phyloP scores from a whole-genome alignment of 116 monocot genomes.

The Dioscorea cayenensis region DNA sequence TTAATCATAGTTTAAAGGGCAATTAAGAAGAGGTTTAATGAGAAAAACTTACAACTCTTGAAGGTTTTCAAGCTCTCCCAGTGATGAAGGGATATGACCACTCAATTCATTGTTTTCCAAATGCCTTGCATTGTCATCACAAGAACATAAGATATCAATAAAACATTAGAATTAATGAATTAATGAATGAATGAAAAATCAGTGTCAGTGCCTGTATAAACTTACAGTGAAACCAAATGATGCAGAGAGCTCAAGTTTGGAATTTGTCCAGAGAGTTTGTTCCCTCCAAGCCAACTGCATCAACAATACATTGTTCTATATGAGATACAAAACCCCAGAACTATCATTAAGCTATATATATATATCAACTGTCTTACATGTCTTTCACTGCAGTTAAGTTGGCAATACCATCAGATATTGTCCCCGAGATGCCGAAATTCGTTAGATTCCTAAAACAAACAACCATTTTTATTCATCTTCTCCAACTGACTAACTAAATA shows the following conservation, averaged over 20 bases:
- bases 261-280: conserved; percentile 42
- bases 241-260: conserved; percentile 42
- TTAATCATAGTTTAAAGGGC: neutral
- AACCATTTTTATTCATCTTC: too few species aligned
- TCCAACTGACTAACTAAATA: too few species aligned
- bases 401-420: conserved; percentile 25
- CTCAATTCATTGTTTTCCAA: conserved; percentile 45
- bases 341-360: too few species aligned
- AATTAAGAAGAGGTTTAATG: neutral
- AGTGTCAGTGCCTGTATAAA: neutral
- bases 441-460: conserved; percentile 36
- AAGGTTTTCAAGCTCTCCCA: conserved; percentile 30
- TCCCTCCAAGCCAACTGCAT: conserved; percentile 44
- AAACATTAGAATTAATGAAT: neutral
- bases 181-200: neutral
- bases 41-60: conserved; percentile 49
- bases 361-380: conserved; percentile 24
- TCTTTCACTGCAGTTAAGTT: conserved; percentile 37
- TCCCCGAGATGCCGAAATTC: conserved; percentile 40
- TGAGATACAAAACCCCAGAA: neutral
- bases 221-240: conserved; percentile 45
- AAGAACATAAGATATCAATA: neutral
- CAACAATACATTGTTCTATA: neutral
- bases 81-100: conserved; percentile 36
- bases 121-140: conserved; percentile 23